A percentile compares a stretch with the other conserved stretches of the same genome.
phyloP scores from a whole-genome alignment of 73 alveolate species.

The Blepharisma stoltei region DNA sequence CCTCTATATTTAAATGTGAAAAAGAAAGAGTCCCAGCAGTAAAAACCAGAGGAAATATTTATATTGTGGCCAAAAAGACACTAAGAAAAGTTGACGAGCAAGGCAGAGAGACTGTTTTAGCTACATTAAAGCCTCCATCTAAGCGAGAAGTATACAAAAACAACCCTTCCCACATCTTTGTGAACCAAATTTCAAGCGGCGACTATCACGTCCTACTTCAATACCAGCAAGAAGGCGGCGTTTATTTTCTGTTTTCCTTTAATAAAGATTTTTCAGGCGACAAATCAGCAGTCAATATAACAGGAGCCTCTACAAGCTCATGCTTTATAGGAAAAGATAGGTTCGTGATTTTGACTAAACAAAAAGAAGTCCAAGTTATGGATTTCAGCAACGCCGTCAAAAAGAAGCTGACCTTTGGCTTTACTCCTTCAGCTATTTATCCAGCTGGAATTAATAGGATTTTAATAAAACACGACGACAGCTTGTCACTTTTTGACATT shows the following conservation, averaged over 20 bases:
- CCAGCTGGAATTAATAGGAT: conserved; percentile 17
- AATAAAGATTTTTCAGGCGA: conserved; percentile 29
- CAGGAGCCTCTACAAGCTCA: conserved; percentile 47
- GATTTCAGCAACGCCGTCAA: conserved; percentile 49
- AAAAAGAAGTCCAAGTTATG: conserved; percentile 46
- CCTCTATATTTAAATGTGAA: conserved; percentile 93
- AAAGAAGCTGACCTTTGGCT: conserved; percentile 43
- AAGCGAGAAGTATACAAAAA: conserved; percentile 46
- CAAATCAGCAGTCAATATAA: conserved; percentile 30
- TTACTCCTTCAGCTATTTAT: background rate
- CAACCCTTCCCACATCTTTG: conserved; percentile 49
- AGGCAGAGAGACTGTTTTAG: conserved; percentile 49
- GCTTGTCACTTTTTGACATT: conserved; percentile 17
- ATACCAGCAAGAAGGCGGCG: conserved; percentile 50
- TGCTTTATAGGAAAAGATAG: conserved; percentile 64
- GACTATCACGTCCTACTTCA: conserved; percentile 34
- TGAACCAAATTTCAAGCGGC: conserved; percentile 46
- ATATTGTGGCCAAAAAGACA: conserved; percentile 42
- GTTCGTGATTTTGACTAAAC: conserved; percentile 43
- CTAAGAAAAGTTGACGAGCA: conserved; percentile 57
- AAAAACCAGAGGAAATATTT: conserved; percentile 42
- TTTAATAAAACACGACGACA: background rate
- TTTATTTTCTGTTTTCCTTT: conserved; percentile 33
- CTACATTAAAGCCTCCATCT: conserved; percentile 43
- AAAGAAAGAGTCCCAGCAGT: conserved; percentile 64